Base-by-base conservation (phyloP, 257 asterid genomes). In the Plantago elongata region DNA sequence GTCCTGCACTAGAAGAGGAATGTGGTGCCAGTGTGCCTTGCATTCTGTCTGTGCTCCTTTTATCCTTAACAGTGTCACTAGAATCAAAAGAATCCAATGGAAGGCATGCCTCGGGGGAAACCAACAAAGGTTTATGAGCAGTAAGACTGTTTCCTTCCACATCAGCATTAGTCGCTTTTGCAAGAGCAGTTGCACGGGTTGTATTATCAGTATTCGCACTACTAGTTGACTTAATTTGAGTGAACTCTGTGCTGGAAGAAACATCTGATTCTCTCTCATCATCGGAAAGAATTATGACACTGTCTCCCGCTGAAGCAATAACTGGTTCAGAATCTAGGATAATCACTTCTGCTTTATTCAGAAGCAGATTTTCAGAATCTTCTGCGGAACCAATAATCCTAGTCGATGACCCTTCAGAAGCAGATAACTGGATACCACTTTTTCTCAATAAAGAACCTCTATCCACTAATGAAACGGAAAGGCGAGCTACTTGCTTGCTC, bases 261-360 rank as follows among this genome's bases (percentile, higher is more conserved):
- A 63, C 64, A 51, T 71, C 84, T 55, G 72, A 60, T 71, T 84
- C 93, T 65, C 71, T 62, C 75, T 92, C 97, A 60, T 85, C 94
- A 66, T 86, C 94, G 54, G 86, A 81, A 72, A 81, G 84, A 73
- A 80, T 42, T 54, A 89, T 68, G 49, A 79, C 62, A 75, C 74
- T 64, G 63, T 44, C 79, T 73, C 74, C 72, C 40, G 67, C 80
- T 71, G 48, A 51, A 52, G 67, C 67, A 55, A 57, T 65, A 30
- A 58, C 54, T 55, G 72, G 75, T 68, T 77, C 76, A 11, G 78
- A 60, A 67, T 68, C 68, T 50, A 63, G 59, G 50, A 63, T 22
- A 64, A 52, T 73, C 70, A 52, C 49, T 54, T 76, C 69, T 58
- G 75, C 75, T 60, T 62, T 78, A 62, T 72, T 77, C 44, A 65